A percentile compares a stretch with the other conserved stretches of the same genome.
Evolutionary conservation across 2,329 filamentous ascomycete species (phyloP).

Genomic region (Falciphora oryzae): DNA sequence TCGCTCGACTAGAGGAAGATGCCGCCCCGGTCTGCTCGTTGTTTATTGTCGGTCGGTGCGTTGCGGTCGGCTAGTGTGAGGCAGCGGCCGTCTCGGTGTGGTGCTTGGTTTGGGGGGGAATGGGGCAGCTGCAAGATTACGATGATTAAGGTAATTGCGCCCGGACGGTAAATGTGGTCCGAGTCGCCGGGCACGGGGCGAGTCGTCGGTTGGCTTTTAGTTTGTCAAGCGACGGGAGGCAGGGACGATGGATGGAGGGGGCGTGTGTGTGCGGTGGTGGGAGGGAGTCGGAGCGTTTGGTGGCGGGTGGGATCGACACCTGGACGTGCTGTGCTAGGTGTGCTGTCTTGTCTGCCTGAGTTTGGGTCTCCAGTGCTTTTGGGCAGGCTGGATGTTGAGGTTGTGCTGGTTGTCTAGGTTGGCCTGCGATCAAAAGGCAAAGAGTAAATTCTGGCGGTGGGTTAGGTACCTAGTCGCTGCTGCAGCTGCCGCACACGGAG

Average conservation of each 20-base stretch:
- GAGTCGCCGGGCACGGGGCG: neutral
- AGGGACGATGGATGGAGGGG: neutral
- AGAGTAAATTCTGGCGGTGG: neutral
- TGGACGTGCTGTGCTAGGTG: neutral
- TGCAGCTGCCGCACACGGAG: neutral
- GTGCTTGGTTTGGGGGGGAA: neutral
- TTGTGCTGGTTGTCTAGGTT: no score
- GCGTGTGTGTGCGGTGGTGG: neutral
- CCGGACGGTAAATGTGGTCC: neutral
- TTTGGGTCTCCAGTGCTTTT: no score
- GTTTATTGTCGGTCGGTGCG: neutral
- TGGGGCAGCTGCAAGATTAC: neutral
- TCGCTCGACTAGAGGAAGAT: constrained; percentile 1
- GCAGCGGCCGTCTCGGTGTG: neutral
- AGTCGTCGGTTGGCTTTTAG: neutral
- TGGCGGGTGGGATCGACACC: neutral
- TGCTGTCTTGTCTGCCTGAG: neutral
- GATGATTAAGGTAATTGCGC: neutral
- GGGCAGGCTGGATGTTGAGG: no score
- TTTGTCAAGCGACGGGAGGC: neutral
- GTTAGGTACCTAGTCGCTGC: neutral
- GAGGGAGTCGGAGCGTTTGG: neutral
- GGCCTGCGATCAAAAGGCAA: neutral
- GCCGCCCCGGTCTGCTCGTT: neutral
- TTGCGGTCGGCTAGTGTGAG: neutral